Base-by-base conservation (phyloP, 1,284 basidiomycete genomes). In the Schizopora paradoxa region DNA sequence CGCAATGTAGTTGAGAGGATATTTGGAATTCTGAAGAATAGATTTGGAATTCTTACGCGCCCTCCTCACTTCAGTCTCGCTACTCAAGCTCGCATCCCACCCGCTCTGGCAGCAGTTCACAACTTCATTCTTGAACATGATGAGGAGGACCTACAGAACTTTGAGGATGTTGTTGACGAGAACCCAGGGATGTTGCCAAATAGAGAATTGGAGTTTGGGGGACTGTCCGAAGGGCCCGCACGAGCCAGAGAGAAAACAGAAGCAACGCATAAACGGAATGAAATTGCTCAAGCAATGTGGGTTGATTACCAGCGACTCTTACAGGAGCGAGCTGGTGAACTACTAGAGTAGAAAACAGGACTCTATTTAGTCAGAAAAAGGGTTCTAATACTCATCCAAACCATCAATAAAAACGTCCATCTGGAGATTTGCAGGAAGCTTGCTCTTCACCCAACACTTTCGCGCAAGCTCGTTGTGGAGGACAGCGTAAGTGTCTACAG, bases 221-320 rank as follows among this genome's bases (percentile, higher is more conserved):
- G 14, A 11, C 11, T 14, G 29, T 11, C 29, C 14, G 29, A 18
- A 27, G 7, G 21, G 11, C 40, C 29, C 34, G 41, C 13, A 11
- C 13, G 13, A 14, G 29, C 43, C 21, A 53, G 48, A 21, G 53
- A 55, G 45, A 53, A 53, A 19, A 25, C 43, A 28, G 23, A 48
- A 33, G 61, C 57, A 50, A 47, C 26, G 8, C 46, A 27, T 16
- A 28, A 41, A 5, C 43, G 57, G 14, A 62, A 65, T 57, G 4
- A 31, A 5, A 63, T 64, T 54, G 62, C 63, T 32, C 29, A 43
- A 21, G 53, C 29, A 14, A 65, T 65, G 61, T 66, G 63, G 64
- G 35, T 44, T 5, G 14, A 4, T 14, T 44, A 44, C 14, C 29
- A 31, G n/a, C n/a, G n/a, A n/a, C n/a, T n/a, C n/a, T n/a, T n/a